Percentiles rank a stretch among this genome's conserved stretches.
Conservation (phyloP, 257 asterid genomes). For the Jacaranda copaia region DNA sequence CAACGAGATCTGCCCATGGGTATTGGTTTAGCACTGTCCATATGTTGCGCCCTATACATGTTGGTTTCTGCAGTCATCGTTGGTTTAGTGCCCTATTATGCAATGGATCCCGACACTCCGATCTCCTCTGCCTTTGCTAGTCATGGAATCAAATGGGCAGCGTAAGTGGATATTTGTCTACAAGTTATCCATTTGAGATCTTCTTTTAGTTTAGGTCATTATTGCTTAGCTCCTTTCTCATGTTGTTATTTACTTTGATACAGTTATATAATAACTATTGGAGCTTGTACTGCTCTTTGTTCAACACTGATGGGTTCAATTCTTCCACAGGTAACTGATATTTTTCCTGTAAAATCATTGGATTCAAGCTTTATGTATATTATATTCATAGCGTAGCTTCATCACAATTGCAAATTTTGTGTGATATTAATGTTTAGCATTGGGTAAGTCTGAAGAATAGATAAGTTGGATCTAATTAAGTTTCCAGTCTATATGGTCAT, state of each 20-base stretch:
- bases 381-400: too few species aligned
- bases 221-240: conserved; percentile 9
- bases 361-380: neutral
- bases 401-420: too few species aligned
- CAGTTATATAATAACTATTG: conserved; percentile 77
- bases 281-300: conserved; percentile 96
- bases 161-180: conserved; percentile 62
- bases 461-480: too few species aligned
- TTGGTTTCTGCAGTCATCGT: conserved; percentile 94
- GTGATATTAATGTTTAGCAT: too few species aligned
- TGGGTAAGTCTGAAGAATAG: too few species aligned
- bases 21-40: conserved; percentile 82
- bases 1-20: conserved; percentile 98
- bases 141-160: conserved; percentile 90
- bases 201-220: conserved; percentile 18
- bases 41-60: conserved; percentile 88
- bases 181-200: conserved; percentile 9
- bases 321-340: conserved; percentile 81
- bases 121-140: conserved; percentile 92
- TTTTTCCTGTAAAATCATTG: neutral
- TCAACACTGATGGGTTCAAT: conserved; percentile 95
- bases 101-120: conserved; percentile 97
- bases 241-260: conserved; percentile 29
- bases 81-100: conserved; percentile 93
- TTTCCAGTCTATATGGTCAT: too few species aligned